Evolutionary conservation across 345 rosid species (phyloP).

Genomic region (Eutrema yunnanense): DNA sequence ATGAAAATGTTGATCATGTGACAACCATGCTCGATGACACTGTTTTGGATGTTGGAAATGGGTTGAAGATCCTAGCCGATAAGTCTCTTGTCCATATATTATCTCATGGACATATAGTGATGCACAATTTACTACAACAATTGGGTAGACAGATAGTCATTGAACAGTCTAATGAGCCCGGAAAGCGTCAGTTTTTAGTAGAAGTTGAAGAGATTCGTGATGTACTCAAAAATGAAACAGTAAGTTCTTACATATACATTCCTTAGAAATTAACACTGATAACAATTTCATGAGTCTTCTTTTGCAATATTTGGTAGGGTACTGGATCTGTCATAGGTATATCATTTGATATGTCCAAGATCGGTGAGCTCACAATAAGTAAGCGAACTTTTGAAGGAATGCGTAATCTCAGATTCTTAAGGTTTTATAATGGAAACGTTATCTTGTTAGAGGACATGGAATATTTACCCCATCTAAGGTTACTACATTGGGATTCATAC

Average conservation of each 20-base stretch:
- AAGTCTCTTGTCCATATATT: constrained; percentile 18
- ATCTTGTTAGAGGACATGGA: not conserved
- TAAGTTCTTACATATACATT: not conserved
- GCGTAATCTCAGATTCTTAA: constrained; percentile 20
- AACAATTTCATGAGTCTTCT: not conserved
- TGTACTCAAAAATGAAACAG: constrained; percentile 10
- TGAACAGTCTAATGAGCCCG: constrained; percentile 10
- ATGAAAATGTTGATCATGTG: not conserved
- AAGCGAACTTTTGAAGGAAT: constrained; percentile 7
- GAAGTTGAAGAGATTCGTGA: not conserved
- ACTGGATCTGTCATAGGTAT: constrained; percentile 18
- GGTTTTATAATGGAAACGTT: not conserved
- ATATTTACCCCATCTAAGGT: not conserved
- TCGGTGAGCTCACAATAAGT: not conserved
- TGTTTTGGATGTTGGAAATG: not conserved
- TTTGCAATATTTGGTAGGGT: constrained; percentile 2
- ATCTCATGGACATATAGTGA: not conserved
- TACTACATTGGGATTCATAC: constrained; percentile 1
- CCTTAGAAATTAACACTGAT: not conserved
- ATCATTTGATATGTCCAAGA: not conserved
- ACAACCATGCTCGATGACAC: not conserved
- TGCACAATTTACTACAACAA: constrained; percentile 30
- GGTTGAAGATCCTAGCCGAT: not conserved
- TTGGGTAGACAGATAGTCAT: constrained; percentile 13
- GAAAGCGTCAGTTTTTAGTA: constrained; percentile 17